Conservation (phyloP, 2,329 filamentous ascomycete species). For the Arthrobotrys conoides region DNA sequence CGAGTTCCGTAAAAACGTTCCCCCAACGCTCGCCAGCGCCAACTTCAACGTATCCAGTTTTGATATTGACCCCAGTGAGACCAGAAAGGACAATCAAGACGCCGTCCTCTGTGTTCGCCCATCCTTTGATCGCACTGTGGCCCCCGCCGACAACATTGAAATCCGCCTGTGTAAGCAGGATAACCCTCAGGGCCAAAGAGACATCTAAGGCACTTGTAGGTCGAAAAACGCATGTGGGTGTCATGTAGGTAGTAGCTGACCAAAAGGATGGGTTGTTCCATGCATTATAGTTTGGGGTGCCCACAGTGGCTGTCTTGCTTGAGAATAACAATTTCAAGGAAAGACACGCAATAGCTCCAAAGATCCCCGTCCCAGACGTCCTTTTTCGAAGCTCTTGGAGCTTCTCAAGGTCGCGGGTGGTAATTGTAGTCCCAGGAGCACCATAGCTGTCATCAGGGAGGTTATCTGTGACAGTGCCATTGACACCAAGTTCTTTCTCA, state of each 20-base stretch:
- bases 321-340: slow-evolving; percentile 17
- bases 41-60: slow-evolving; percentile 29
- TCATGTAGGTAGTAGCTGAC: slow-evolving; percentile 48
- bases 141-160: slow-evolving; percentile 57
- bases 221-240: slow-evolving; percentile 41
- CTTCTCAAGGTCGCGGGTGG: slow-evolving; percentile 14
- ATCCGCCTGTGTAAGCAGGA: slow-evolving; percentile 2
- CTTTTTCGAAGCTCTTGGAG: slow-evolving; percentile 28
- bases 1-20: slow-evolving; percentile 24
- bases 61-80: slow-evolving; percentile 26
- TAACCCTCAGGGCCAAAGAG: slow-evolving; percentile 45
- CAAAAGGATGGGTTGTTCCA: slow-evolving; percentile 57
- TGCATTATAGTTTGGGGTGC: slow-evolving; percentile 24
- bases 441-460: slow-evolving; percentile 21
- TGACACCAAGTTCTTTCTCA: slow-evolving; percentile 53
- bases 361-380: not conserved
- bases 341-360: slow-evolving; percentile 16
- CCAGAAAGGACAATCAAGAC: slow-evolving; percentile 39
- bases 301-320: slow-evolving; percentile 16
- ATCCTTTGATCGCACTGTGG: slow-evolving; percentile 56
- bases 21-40: slow-evolving; percentile 41
- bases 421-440: slow-evolving; percentile 12
- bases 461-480: slow-evolving; percentile 46
- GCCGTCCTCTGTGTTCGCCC: slow-evolving; percentile 50
- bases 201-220: slow-evolving; percentile 32